These are phyloP conservation scores for Candida pseudoglaebosa DNA, from an alignment of 805 yeast species.

Conservation along the genomic window DNA sequence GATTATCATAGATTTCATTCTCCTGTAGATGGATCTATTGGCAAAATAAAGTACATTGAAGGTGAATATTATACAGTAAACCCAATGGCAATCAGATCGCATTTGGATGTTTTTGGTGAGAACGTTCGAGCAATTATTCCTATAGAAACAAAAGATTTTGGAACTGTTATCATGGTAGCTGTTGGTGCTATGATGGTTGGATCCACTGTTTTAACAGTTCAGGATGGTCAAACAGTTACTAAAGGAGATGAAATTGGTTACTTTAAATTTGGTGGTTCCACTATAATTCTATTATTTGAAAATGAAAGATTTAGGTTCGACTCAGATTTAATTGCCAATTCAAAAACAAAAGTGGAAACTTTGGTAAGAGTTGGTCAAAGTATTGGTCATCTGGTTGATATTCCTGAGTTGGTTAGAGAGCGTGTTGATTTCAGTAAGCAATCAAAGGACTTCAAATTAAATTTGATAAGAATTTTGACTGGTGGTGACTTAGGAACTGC, in stretches of 20 bases:
- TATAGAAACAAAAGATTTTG: constrained; percentile 71
- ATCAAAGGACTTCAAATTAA: constrained; percentile 43
- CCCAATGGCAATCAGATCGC: constrained; percentile 93
- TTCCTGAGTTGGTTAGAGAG: constrained; percentile 46
- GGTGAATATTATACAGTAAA: constrained; percentile 96
- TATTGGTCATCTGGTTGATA: constrained; percentile 66
- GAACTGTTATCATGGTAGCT: constrained; percentile 69
- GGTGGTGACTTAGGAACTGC: constrained; percentile 45
- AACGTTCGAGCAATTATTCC: constrained; percentile 79
- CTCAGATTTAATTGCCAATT: constrained; percentile 66
- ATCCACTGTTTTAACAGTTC: constrained; percentile 68
- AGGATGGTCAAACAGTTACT: constrained; percentile 51
- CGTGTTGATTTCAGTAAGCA: constrained; percentile 44
- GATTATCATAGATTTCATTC: constrained; percentile 93
- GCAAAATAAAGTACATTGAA: constrained; percentile 61
- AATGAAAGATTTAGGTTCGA: constrained; percentile 55
- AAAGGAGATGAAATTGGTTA: constrained; percentile 88
- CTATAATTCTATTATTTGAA: constrained; percentile 67
- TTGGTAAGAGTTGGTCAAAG: constrained; percentile 88
- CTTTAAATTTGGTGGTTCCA: constrained; percentile 95
- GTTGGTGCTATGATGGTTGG: constrained; percentile 99
- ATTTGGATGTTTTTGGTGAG: constrained; percentile 89
- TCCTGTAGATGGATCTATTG: constrained; percentile 75
- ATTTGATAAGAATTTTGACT: constrained; percentile 54
- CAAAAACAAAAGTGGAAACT: constrained; percentile 71